phyloP scores from a whole-genome alignment of 2,329 filamentous ascomycete genomes.

The Raffaelea albimanens region DNA sequence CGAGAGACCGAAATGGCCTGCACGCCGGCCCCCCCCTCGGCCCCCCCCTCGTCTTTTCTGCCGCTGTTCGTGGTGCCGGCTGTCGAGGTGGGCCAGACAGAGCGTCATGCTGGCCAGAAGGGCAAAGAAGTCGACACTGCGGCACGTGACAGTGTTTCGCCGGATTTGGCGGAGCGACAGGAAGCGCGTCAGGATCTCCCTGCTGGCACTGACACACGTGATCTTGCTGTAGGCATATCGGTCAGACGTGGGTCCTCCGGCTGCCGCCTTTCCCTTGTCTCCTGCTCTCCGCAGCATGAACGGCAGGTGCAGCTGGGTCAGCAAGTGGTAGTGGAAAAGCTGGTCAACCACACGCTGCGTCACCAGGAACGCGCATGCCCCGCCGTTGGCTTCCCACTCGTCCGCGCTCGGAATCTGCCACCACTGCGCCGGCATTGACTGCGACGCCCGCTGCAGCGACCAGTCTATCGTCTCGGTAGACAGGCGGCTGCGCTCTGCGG shows the following conservation, averaged over 20 bases:
- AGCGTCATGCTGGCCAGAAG: slow-evolving; percentile 28
- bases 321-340: slow-evolving; percentile 30
- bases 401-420: slow-evolving; percentile 24
- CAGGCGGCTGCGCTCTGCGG: slow-evolving; percentile 11
- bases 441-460: slow-evolving; percentile 26
- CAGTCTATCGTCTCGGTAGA: slow-evolving; percentile 26
- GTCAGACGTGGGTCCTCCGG: not conserved
- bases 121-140: slow-evolving; percentile 31
- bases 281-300: slow-evolving; percentile 26
- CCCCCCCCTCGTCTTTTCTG: not conserved
- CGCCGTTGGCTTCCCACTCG: not conserved
- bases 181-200: slow-evolving; percentile 30
- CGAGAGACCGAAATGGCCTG: too few relatives aligned
- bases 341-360: slow-evolving; percentile 30
- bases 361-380: slow-evolving; percentile 15
- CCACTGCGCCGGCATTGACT: slow-evolving; percentile 30
- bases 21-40: too few relatives aligned
- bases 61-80: slow-evolving; percentile 4
- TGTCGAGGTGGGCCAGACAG: slow-evolving; percentile 30
- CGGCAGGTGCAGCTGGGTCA: slow-evolving; percentile 35
- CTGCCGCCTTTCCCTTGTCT: too few relatives aligned
- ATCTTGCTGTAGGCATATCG: slow-evolving; percentile 28
- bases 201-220: slow-evolving; percentile 29
- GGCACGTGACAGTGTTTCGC: slow-evolving; percentile 24
- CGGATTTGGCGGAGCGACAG: slow-evolving; percentile 24